Conservation (phyloP, 805 yeast genomes). For the Sporopachydermia quercuum region DNA sequence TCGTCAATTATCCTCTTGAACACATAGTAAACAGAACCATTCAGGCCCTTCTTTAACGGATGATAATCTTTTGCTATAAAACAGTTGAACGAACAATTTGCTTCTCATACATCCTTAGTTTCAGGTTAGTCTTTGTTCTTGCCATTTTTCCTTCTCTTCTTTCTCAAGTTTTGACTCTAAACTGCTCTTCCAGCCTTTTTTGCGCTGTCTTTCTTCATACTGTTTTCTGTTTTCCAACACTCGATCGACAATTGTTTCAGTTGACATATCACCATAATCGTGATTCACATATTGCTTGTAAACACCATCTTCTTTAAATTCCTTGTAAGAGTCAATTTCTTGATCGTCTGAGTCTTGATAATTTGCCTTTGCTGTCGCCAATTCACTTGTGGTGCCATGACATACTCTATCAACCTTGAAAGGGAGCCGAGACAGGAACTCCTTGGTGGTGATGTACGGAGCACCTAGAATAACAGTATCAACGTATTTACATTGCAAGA, state of each 20-base stretch:
- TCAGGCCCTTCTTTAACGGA: no score
- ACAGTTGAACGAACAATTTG: background rate
- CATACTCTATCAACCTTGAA: slow-evolving; percentile 23
- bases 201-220: slow-evolving; percentile 75
- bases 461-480: slow-evolving; percentile 67
- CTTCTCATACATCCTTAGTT: slow-evolving; percentile 3
- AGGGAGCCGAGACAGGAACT: slow-evolving; percentile 25
- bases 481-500: slow-evolving; percentile 73
- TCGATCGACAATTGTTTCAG: slow-evolving; percentile 59
- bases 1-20: no score
- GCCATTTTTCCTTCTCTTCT: slow-evolving; percentile 12
- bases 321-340: slow-evolving; percentile 22
- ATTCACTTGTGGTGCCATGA: slow-evolving; percentile 43
- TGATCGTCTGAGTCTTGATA: slow-evolving; percentile 13
- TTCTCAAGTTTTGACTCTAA: slow-evolving; percentile 23
- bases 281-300: slow-evolving; percentile 34
- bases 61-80: no score
- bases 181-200: slow-evolving; percentile 71
- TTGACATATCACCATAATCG: slow-evolving; percentile 47
- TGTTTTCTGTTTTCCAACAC: slow-evolving; percentile 52
- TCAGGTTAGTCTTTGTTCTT: no score
- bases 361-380: slow-evolving; percentile 17
- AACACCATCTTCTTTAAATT: slow-evolving; percentile 20
- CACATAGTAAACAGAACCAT: no score
- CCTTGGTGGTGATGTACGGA: slow-evolving; percentile 33